Base-by-base conservation (phyloP, 371 early-diverging fungal genomes). In the Rhizopus arrhizus region DNA sequence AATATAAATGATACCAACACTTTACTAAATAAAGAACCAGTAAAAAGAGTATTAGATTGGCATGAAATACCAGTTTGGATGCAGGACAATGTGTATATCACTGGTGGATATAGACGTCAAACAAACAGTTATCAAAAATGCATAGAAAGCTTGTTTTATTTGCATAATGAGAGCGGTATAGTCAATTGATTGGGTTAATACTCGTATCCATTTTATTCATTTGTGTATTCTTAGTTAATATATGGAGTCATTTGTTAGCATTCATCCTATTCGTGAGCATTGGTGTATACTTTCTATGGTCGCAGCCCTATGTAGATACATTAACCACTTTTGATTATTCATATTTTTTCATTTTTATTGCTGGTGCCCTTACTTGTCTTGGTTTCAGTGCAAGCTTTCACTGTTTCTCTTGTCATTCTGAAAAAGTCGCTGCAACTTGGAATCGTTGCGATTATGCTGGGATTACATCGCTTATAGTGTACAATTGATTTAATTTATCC, bases 381-480 rank as follows among this genome's bases (percentile, higher is more conserved):
- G 87, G 86, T 2, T 81, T 90, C 53, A 93, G 93, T 33, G 85
- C 91, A 1, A 68, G 78, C 32, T 97, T 90, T 66, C 97, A 97
- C 72, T 80, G 89, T 36, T 89, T 92, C 53, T 78, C 84, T n/a
- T 94, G 94, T 64, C 96, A 96, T 71, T 95, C 95, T 53, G 83
- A 87, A 53, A 66, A 65, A 22, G 91, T 91, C 11, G 70, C 80
- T 53, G 64, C 69, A 13, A 54, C 43, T 7, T 92, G 91, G 91
- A 91, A 91, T 70, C 85, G 91, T 57, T 92, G 92, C 58, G 97
- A 96, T 73, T 97, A 95, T 85, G 88, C 92, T 42, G 97, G 97
- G 36, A 97, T 97, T 62, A 89, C 92, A 31, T 77, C 84, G 34
- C 77, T 95, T 58, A 93, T 92, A 65, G 84, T 90, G 89, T 88